A percentile compares a stretch with the other conserved stretches of the same genome.
These are phyloP conservation scores for Aegilops tauschii DNA, from an alignment of 176 grass and related monocot genomes.

Conservation along the genomic window DNA sequence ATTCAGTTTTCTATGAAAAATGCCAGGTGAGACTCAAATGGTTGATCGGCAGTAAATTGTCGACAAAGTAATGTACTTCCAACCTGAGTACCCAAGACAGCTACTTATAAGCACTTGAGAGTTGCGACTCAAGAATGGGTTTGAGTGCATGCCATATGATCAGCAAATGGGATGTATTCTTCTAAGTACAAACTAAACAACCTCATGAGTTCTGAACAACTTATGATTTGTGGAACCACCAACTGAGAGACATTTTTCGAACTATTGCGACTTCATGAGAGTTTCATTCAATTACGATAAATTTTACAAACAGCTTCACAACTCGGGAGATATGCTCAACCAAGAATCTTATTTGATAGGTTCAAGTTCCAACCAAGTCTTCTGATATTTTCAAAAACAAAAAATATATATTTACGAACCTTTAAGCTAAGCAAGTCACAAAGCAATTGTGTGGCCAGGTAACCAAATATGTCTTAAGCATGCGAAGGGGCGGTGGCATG, in stretches of 20 bases:
- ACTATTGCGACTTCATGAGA: not conserved
- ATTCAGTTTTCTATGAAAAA: not conserved
- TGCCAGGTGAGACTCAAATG: not conserved
- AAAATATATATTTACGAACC: not conserved
- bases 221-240: not conserved
- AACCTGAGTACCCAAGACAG: not conserved
- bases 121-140: not conserved
- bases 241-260: not conserved
- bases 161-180: slow-evolving; percentile 1
- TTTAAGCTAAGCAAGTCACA: slow-evolving; percentile 6
- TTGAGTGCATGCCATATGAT: slow-evolving; percentile 1
- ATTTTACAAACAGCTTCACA: not conserved
- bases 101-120: slow-evolving; percentile 2
- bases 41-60: not conserved
- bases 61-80: not conserved
- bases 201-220: not conserved
- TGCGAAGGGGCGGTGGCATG: not conserved
- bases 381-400: not conserved
- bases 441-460: not conserved
- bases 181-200: not conserved
- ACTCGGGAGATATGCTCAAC: not conserved
- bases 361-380: not conserved
- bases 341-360: not conserved
- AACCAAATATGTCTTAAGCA: not conserved
- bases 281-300: not conserved